These are phyloP conservation scores for Funneliformis mosseae DNA, from an alignment of 192 early-diverging fungal species.

Conservation along the genomic window DNA sequence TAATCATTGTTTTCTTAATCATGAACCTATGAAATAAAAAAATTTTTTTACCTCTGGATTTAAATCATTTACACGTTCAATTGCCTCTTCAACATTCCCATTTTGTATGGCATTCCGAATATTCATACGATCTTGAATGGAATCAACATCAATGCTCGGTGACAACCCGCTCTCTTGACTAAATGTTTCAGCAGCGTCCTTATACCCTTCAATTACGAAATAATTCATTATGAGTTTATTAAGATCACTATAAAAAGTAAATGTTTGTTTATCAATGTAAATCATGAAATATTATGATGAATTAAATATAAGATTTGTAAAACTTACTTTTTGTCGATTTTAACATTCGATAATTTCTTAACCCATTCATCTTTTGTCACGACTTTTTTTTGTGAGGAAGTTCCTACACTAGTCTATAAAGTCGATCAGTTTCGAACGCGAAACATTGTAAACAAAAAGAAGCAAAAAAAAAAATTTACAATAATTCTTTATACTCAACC, in stretches of 20 bases:
- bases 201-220: slow-evolving; percentile 97
- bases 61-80: slow-evolving; percentile 96
- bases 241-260: slow-evolving; percentile 67
- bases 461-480: background rate
- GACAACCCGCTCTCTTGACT: slow-evolving; percentile 82
- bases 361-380: slow-evolving; percentile 29
- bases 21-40: background rate
- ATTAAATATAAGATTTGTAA: background rate
- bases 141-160: slow-evolving; percentile 79
- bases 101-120: slow-evolving; percentile 91
- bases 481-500: background rate
- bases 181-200: slow-evolving; percentile 98
- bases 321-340: slow-evolving; percentile 19
- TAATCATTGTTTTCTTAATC: slow-evolving; percentile 30
- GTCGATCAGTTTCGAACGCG: background rate
- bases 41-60: slow-evolving; percentile 85
- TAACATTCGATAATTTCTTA: slow-evolving; percentile 31
- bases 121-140: slow-evolving; percentile 93
- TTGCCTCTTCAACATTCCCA: slow-evolving; percentile 90
- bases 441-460: background rate
- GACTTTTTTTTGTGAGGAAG: slow-evolving; percentile 26
- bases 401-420: background rate
- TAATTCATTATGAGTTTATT: slow-evolving; percentile 99
- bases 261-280: no score
- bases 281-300: background rate